Evolutionary conservation across 345 rosid genomes (phyloP).

Genomic region (Citrus hindsii): DNA sequence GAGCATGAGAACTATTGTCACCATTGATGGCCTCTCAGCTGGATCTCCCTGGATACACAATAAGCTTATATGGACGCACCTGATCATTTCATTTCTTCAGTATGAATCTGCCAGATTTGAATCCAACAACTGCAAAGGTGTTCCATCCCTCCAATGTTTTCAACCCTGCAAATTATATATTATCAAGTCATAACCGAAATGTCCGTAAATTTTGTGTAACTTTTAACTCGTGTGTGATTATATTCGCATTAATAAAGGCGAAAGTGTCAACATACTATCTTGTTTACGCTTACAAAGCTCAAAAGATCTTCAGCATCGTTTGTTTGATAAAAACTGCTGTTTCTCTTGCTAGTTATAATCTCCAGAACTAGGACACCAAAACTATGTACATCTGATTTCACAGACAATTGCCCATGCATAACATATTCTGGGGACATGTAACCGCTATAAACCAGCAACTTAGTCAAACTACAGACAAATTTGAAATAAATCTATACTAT

Average conservation of each 20-base stretch:
- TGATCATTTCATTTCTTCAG: conserved; percentile 16
- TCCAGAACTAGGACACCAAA: conserved; percentile 29
- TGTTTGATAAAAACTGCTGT: neutral
- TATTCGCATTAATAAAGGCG: neutral
- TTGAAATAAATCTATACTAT: no score
- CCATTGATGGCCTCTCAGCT: conserved; percentile 47
- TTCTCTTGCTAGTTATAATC: conserved; percentile 29
- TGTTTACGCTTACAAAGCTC: conserved; percentile 11
- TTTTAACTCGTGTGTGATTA: no score
- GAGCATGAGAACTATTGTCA: conserved; percentile 32
- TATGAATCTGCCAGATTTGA: conserved; percentile 5
- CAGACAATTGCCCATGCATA: no score
- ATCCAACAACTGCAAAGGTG: conserved; percentile 14
- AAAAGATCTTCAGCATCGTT: neutral
- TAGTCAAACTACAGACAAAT: no score
- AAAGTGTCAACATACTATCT: neutral
- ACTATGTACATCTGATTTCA: no score
- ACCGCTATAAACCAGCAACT: no score
- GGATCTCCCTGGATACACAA: conserved; percentile 32
- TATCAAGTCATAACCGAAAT: neutral
- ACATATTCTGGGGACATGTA: no score
- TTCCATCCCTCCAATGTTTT: conserved; percentile 28
- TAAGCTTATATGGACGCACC: conserved; percentile 31
- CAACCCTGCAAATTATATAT: conserved; percentile 14
- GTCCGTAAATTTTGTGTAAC: neutral